Base-by-base conservation (phyloP, 345 rosid species). In the Draba incana region DNA sequence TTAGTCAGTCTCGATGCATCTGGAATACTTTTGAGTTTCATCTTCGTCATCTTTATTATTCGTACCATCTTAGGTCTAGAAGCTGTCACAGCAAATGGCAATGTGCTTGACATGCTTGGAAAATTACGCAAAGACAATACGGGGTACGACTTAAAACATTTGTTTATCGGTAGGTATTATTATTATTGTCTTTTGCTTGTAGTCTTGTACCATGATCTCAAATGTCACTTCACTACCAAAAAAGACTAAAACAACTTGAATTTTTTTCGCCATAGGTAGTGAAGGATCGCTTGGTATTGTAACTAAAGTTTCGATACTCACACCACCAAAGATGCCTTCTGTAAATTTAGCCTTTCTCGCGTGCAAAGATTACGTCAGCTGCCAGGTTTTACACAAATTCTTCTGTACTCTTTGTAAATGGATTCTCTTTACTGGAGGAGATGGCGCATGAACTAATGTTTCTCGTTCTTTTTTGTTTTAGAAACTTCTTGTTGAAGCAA, bases 251-350 rank as follows among this genome's bases (percentile, higher is more conserved):
- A 16, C 27, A 43, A 61, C 10, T 15, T 55, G 10, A 15, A 0
- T 3, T 38, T 15, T 55, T 46, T 45, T 41, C 38, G 2, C 53
- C 6, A 51, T 71, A 89, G 97, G 97, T 70, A 85, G 97, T 81
- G 99, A 94, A 81, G 97, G 97, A 71, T 91, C 99, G 66, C 76
- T 94, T 80, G 97, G 97, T 57, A 81, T 94, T 75, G 89, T 94
- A 52, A 94, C 99, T 28, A 94, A 91, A 84, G 90, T 91, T 69
- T 94, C 99, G 42, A 82, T 91, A 68, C 86, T 86, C 53, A 89
- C 96, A 38, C 99, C 92, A 62, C 84, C 90, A 35, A 91, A 87
- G 78, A 63, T 91, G 64, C 81, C 97, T 57, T 85, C 96, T 13
- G 86, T 91, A 48, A 89, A 91, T 68, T 47, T 91, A 76, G 95